Evolutionary conservation across 352 stramenopile genomes (phyloP).

Genomic region (Phytophthora pinifolia): DNA sequence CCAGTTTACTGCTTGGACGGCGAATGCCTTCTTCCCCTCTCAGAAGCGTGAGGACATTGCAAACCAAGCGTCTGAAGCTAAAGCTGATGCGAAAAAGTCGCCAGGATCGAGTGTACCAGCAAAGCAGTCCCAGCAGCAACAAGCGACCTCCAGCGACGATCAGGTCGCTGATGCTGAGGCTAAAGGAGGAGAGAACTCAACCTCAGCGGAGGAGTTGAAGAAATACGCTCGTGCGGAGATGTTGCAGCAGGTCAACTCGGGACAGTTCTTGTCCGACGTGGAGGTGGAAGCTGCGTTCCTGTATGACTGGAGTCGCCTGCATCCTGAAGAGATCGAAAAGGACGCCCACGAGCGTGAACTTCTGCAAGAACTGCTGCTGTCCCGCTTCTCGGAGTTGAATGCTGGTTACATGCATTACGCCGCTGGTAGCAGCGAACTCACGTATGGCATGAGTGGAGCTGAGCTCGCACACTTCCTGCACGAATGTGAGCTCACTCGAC

Average conservation of each 20-base stretch:
- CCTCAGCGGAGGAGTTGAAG: constrained; percentile 51
- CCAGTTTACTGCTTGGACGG: constrained; percentile 59
- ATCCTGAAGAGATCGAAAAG: constrained; percentile 47
- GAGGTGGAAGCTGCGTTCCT: constrained; percentile 80
- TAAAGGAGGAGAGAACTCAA: constrained; percentile 21
- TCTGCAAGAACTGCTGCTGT: constrained; percentile 59
- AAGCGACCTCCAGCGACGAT: constrained; percentile 14
- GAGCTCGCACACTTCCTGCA: constrained; percentile 80
- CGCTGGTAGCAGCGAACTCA: constrained; percentile 55
- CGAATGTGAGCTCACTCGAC: constrained; percentile 49
- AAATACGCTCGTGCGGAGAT: constrained; percentile 67
- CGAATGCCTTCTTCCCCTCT: constrained; percentile 57
- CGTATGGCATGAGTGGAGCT: constrained; percentile 63
- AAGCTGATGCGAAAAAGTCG: constrained; percentile 14
- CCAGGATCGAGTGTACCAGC: not conserved
- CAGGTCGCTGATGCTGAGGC: constrained; percentile 17
- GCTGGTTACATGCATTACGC: constrained; percentile 79
- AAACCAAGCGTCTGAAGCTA: constrained; percentile 6
- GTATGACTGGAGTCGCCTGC: constrained; percentile 70
- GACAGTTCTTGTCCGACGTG: constrained; percentile 78
- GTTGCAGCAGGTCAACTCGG: constrained; percentile 74
- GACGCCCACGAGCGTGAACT: constrained; percentile 32
- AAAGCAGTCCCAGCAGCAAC: constrained; percentile 14
- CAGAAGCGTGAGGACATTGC: constrained; percentile 24
- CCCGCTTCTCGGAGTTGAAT: constrained; percentile 55